These are phyloP conservation scores for Pyrenophora seminiperda DNA, from an alignment of 2,329 filamentous ascomycete species.

Conservation along the genomic window DNA sequence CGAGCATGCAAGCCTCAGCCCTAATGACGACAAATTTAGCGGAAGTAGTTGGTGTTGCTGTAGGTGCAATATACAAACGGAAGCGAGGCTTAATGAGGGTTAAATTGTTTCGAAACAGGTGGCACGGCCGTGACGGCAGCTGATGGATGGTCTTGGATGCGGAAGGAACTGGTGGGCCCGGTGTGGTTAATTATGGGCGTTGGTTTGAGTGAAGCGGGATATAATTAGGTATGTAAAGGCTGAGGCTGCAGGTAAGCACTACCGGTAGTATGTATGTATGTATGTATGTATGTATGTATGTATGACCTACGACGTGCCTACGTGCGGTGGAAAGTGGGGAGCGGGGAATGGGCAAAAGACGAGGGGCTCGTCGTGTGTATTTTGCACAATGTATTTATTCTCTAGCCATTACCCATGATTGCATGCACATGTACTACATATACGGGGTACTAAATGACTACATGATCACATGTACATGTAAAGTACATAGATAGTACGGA, in stretches of 20 bases:
- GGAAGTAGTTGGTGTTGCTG: slow-evolving; percentile 4
- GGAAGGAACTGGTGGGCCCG: slow-evolving; percentile 30
- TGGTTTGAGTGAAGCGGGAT: slow-evolving; percentile 7
- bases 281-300: no score
- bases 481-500: no score
- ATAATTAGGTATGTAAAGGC: slow-evolving; percentile 14
- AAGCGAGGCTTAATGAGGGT: slow-evolving; percentile 28
- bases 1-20: slow-evolving; percentile 6
- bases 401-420: no score
- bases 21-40: slow-evolving; percentile 8
- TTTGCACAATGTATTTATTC: no score
- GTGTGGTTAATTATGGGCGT: slow-evolving; percentile 15
- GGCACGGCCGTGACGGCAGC: slow-evolving; percentile 15
- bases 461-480: no score
- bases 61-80: slow-evolving; percentile 27
- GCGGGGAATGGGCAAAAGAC: no score
- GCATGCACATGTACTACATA: no score
- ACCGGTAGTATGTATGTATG: no score
- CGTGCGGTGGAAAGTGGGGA: no score
- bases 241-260: neutral
- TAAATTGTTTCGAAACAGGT: slow-evolving; percentile 37
- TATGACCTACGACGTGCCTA: no score
- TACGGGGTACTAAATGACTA: no score
- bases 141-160: slow-evolving; percentile 20
- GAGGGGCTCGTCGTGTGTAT: no score